Base-by-base conservation (phyloP, 371 early-diverging fungal genomes). In the Coemansia sp. region DNA sequence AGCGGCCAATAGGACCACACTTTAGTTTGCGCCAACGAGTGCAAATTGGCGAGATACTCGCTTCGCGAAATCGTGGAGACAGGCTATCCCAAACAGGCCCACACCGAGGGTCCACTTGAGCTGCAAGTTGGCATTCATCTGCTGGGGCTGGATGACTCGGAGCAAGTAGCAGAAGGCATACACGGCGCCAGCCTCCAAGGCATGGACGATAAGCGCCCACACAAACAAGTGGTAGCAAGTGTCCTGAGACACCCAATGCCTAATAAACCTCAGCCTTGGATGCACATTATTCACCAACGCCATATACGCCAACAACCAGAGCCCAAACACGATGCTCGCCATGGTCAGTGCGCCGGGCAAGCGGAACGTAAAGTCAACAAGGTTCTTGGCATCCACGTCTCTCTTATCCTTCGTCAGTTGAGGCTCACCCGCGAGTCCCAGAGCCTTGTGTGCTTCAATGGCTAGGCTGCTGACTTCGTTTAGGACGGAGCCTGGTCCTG, bases 51-150 rank as follows among this genome's bases (percentile, higher is more conserved):
- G 68, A 10, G 40, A 18, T 5, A 72, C 37, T 5, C 56, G 53
- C 3, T 46, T 38, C 1, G 54, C 34, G 18, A 72, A 64, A 4
- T 33, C 49, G 52, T 72, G 68, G 5, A 72, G 53, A n/a, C 68
- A 72, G 11, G 53, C 51, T 5, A 63, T 4, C 4, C 72, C 72
- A 32, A 72, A 72, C 46, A 72, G 16, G 3, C 37, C 60, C 6
- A 55, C 57, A 40, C 72, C 72, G 5, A 67, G 37, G 1, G 72
- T 72, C 72, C 72, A 72, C 61, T 72, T 50, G 16, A 72, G 16
- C 64, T 72, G 72, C 33, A 29, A 52, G 2, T 10, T 34, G 2
- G 68, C 58, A 9, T 42, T 24, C 72, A 72, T 72, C 11, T 72
- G 72, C 39, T 53, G 63, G 5, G 72, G 72, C 64, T 72, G 72